Conservation (phyloP, 352 stramenopile species). For the Pythium utonaiense region DNA sequence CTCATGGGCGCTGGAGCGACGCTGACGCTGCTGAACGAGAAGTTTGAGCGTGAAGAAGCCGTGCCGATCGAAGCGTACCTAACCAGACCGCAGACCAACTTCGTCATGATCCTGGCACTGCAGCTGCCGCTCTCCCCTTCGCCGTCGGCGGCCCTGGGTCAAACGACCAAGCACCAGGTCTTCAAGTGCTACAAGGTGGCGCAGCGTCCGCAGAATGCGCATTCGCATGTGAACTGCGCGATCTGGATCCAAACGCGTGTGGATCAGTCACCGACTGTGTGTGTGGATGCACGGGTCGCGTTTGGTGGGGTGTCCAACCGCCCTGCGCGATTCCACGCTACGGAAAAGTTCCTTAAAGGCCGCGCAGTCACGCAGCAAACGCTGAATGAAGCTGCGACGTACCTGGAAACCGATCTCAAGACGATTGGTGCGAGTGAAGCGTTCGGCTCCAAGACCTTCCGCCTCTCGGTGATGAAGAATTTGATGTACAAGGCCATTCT, state of each 20-base stretch:
- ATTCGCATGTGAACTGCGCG: constrained; percentile 56
- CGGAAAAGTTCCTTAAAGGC: constrained; percentile 23
- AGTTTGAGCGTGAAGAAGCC: constrained; percentile 10
- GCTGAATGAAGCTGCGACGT: constrained; percentile 5
- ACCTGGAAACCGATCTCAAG: constrained; percentile 22
- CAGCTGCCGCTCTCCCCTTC: constrained; percentile 14
- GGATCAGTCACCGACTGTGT: constrained; percentile 15
- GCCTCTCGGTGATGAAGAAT: constrained; percentile 31
- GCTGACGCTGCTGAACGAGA: constrained; percentile 23
- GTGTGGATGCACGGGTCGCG: constrained; percentile 23
- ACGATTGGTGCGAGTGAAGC: constrained; percentile 28
- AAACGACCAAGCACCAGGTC: constrained; percentile 1
- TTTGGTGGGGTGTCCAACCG: constrained; percentile 36
- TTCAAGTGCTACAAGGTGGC: constrained; percentile 52
- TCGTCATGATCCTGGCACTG: constrained; percentile 30
- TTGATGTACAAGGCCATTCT: constrained; percentile 33
- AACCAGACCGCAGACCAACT: constrained; percentile 16
- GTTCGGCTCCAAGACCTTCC: constrained; percentile 26
- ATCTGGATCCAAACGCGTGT: constrained; percentile 22
- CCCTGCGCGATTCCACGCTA: constrained; percentile 22
- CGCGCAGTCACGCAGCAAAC: constrained; percentile 19
- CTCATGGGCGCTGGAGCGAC: constrained; percentile 36
- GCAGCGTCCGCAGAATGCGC: constrained; percentile 43
- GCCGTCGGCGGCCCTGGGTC: neutral
- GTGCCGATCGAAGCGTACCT: constrained; percentile 28